Percentiles rank a stretch among this genome's conserved stretches.
phyloP scores from a whole-genome alignment of 2,329 filamentous ascomycete genomes.

The Beauveria bassiana region DNA sequence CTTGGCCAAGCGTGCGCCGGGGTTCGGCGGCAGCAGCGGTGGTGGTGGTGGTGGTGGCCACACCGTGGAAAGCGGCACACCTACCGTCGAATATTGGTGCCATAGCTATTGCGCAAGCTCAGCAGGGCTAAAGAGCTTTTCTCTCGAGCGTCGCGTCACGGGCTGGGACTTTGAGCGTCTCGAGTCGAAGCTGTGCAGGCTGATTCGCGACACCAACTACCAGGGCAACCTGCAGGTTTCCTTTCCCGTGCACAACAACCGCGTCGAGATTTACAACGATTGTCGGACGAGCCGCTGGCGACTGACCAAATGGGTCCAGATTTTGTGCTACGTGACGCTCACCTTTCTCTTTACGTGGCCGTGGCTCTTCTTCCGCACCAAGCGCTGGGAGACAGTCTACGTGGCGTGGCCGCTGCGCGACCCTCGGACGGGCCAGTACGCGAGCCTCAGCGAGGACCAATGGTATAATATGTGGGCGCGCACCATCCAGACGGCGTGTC shows the following conservation, averaged over 20 bases:
- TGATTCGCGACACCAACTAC: conserved; percentile 61
- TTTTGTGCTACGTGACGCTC: conserved; percentile 59
- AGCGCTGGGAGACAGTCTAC: conserved; percentile 55
- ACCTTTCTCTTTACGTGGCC: conserved; percentile 67
- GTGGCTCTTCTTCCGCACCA: conserved; percentile 58
- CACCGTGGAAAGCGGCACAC: conserved; percentile 23
- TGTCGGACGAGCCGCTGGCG: conserved; percentile 58
- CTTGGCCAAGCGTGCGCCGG: conserved; percentile 42
- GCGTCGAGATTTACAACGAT: conserved; percentile 56
- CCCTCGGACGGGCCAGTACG: conserved; percentile 31
- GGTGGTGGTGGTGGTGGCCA: conserved; percentile 12
- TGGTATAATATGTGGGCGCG: conserved; percentile 58
- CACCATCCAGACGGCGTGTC: conserved; percentile 50
- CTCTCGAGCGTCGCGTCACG: conserved; percentile 41
- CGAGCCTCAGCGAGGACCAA: conserved; percentile 46
- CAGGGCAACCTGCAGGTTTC: conserved; percentile 50
- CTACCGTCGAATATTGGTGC: conserved; percentile 52
- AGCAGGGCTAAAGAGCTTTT: conserved; percentile 49
- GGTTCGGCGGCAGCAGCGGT: conserved; percentile 23
- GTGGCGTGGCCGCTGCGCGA: conserved; percentile 46
- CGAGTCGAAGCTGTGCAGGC: conserved; percentile 40
- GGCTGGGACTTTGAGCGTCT: conserved; percentile 55
- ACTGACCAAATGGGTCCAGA: conserved; percentile 52
- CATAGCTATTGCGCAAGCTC: conserved; percentile 55
- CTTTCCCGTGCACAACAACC: conserved; percentile 50